phyloP scores from a whole-genome alignment of 176 grass and related monocot species.

The Avena atlantica region DNA sequence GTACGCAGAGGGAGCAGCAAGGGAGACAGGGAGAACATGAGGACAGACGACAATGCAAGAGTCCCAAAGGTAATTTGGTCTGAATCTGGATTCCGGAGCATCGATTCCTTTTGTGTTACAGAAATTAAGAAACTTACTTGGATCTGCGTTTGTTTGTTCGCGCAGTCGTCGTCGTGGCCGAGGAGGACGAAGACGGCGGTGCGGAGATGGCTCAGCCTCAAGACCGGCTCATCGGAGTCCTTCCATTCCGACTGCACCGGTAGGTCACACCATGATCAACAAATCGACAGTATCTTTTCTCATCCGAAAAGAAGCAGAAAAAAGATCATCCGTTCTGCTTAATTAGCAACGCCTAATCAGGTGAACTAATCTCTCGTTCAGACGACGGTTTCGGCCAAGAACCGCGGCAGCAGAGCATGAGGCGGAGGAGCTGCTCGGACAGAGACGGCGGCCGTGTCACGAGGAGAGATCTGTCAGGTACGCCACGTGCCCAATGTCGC shows the following conservation, averaged over 20 bases:
- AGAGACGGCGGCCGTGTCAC: conserved; percentile 62
- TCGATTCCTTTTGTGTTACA: no score
- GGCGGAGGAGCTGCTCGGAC: conserved; percentile 90
- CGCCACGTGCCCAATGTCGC: background rate
- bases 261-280: conserved; percentile 19
- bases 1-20: background rate
- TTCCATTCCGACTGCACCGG: conserved; percentile 63
- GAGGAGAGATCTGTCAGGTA: conserved; percentile 69
- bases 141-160: background rate
- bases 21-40: conserved; percentile 39
- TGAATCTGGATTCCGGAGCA: background rate
- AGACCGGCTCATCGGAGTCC: conserved; percentile 24
- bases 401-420: conserved; percentile 13
- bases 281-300: background rate
- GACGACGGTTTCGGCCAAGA: conserved; percentile 8
- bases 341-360: background rate
- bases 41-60: conserved; percentile 52
- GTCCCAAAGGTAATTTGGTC: conserved; percentile 65
- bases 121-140: no score
- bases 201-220: conserved; percentile 82
- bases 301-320: background rate
- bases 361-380: background rate
- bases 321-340: background rate
- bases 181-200: conserved; percentile 73
- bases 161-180: conserved; percentile 83